Percentiles rank a stretch among this genome's conserved stretches.
Evolutionary conservation across 148 eudicot species (phyloP).

Genomic region (Fagopyrum esculentum): DNA sequence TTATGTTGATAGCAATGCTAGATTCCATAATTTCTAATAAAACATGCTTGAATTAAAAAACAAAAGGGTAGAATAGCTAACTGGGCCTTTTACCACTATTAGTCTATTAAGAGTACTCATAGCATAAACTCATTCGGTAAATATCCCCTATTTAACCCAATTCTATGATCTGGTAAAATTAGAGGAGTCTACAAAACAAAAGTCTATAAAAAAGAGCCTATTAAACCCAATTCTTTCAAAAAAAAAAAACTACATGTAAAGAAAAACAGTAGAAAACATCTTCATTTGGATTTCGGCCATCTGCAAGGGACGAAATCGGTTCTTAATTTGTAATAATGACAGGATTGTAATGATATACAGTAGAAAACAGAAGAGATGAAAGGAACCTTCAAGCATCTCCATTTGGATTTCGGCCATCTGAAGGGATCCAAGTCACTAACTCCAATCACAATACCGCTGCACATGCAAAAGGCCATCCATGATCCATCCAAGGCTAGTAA

Average conservation of each 20-base stretch:
- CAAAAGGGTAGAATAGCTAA: too few species aligned
- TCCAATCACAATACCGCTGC: conserved; percentile 62
- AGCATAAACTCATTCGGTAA: too few species aligned
- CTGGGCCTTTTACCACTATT: too few species aligned
- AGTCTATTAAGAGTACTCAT: too few species aligned
- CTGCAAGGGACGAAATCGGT: not conserved
- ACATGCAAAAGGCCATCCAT: conserved; percentile 25
- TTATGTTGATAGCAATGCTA: not conserved
- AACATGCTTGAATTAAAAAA: not conserved
- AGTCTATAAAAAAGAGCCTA: too few species aligned
- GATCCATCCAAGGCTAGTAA: not conserved
- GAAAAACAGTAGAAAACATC: not conserved
- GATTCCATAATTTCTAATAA: not conserved
- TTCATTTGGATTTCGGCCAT: not conserved
- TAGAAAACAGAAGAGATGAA: not conserved
- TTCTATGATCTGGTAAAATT: too few species aligned
- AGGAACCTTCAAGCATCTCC: conserved; percentile 80
- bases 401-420: conserved; percentile 73
- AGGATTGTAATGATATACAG: not conserved
- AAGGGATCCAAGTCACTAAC: conserved; percentile 57
- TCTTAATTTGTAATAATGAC: not conserved
- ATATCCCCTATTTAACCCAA: too few species aligned
- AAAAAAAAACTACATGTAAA: too few species aligned
- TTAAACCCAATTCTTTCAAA: too few species aligned
- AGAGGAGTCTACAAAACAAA: too few species aligned